These are phyloP conservation scores for Sophora flavescens DNA, from an alignment of 306 rosid species.

Conservation along the genomic window DNA sequence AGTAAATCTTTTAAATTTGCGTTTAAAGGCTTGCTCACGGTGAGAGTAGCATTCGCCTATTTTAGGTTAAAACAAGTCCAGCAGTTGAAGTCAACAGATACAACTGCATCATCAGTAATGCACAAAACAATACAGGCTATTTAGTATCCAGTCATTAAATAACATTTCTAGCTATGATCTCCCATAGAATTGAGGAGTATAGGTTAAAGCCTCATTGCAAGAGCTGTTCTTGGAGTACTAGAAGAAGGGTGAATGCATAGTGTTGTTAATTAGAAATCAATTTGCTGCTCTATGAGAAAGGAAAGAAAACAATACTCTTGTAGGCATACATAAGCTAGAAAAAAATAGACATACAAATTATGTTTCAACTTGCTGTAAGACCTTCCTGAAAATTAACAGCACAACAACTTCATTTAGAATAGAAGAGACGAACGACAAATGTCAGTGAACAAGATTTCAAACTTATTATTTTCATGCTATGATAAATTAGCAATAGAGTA, in stretches of 20 bases:
- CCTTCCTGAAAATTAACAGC: not conserved
- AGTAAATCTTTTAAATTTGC: too few relatives aligned
- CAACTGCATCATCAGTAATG: slow-evolving; percentile 10
- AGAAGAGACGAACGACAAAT: not conserved
- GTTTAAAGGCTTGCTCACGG: too few relatives aligned
- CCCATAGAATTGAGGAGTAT: not conserved
- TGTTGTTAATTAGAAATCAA: not conserved
- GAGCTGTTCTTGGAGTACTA: not conserved
- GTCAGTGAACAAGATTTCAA: slow-evolving; percentile 3
- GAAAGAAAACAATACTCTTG: not conserved
- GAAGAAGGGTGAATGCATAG: not conserved
- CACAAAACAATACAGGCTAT: not conserved
- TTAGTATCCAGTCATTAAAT: not conserved
- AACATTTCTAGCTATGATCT: not conserved
- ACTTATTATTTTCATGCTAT: not conserved
- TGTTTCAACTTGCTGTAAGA: not conserved
- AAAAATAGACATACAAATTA: not conserved
- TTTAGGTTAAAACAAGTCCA: not conserved
- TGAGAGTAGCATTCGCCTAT: too few relatives aligned
- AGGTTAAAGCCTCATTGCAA: not conserved
- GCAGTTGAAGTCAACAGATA: not conserved
- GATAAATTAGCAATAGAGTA: not conserved
- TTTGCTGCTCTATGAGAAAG: not conserved
- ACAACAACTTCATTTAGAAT: not conserved
- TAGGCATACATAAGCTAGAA: not conserved